Evolutionary conservation across 345 rosid genomes (phyloP), one percentile per base, ranked within the genome.

Genomic region (Firmiana major): DNA sequence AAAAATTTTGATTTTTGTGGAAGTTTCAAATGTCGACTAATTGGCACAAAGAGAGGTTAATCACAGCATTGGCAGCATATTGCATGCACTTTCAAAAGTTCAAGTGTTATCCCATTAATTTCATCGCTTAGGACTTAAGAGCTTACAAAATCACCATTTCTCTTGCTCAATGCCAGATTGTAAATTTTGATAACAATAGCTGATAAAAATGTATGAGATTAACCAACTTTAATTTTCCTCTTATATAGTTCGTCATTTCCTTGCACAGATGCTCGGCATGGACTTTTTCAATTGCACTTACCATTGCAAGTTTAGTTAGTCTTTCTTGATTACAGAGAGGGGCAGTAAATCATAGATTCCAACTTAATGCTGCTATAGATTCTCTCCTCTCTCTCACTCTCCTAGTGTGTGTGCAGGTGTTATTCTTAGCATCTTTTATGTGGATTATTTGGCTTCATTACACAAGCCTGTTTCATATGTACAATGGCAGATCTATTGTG

Each of bases 231-330:
- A 21, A 38, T 36, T 55, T 57, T 54, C 49, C 36, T 13, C 3
- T 31, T 31, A 31, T 31, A 31, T 71, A 36, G 16, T 72, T 13
- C 6, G 22, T 38, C 34, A 55, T 57, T 38, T 57, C 65, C 76
- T 73, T 22, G 65, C 19, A 13, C 63, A 38, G 36, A 36, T 71
- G 17, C 76, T 57, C 62, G 54, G 40, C 51, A 38, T 55, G 34
- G 53, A 9, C 34, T 36, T 55, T 54, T 58, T 71, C 17, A 13
- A 55, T 73, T 21, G 51, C 40, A 38, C 64, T 24, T 34, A 36
- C 5, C 54, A 34, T 73, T 73, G 64, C 65, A 38, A 64, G 76
- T 73, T 73, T 73, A 57, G 65, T 70, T 55, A 34, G 51, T 73
- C 36, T 36, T 73, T 38, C 76, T 55, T 73, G 75, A 54, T 71